Base-by-base conservation (phyloP, 2,329 filamentous ascomycete genomes). In the Talaromyces sp. region DNA sequence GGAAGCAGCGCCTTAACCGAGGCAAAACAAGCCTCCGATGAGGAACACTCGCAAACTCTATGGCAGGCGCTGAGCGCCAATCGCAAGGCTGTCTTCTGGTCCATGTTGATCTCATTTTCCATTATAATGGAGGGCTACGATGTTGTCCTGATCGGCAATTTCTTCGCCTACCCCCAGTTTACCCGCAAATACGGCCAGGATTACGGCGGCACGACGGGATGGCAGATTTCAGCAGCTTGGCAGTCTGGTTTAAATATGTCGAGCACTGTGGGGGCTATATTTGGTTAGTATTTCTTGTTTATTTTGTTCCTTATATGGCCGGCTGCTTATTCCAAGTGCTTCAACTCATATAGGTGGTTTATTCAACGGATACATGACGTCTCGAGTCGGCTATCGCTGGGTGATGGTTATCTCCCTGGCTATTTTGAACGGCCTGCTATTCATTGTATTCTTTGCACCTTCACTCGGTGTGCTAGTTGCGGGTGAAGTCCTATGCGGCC, bases 81-180 rank as follows among this genome's bases (percentile, higher is more conserved):
- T 71, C 92, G 91, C 61, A 93, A 96, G 78, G 92, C 92, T 22
- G 88, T 96, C 61, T 83, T 80, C 25, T 96, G 91, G 91, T 91
- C 88, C 67, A 71, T 96, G 59, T 80, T 96, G 62, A 93, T 96
- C 74, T 93, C 89, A n/a, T 93, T 91, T 0, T 92, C 89, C 72
- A 95, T 96, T 70, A 86, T 85, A 69, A 96, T 96, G 92, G 92
- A 96, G 75, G 92, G 91, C 42, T 96, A 93, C 78, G 91, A 96
- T 71, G 81, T 95, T 61, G 88, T 85, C 68, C 79, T 96, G 60
- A 85, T 93, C 68, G 91, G 88, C 78, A 93, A 92, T 75, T 92
- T 95, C 71, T 93, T 85, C 77, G 76, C 70, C 64, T 77, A 77
- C 58, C 69, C 70, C 1, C 69, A 73, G 58, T 79, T 79, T 67